Evolutionary conservation across 306 rosid genomes (phyloP).

Genomic region (barrel medic (Medicago truncatula)): DNA sequence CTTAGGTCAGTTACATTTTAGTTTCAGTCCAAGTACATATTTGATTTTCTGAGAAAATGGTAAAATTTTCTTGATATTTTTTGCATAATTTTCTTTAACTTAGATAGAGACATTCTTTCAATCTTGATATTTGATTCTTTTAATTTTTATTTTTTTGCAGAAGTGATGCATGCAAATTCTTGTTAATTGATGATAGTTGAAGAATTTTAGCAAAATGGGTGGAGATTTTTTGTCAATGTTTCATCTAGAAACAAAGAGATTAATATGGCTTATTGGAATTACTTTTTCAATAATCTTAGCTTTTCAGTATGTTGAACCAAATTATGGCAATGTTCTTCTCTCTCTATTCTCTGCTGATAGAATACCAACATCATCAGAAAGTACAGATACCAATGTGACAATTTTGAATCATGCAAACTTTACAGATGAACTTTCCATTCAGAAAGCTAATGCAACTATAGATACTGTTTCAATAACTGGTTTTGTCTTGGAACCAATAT

Average conservation of each 20-base stretch:
- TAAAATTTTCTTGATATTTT: no score
- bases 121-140: neutral
- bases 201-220: slow-evolving; percentile 55
- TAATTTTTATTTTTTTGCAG: slow-evolving; percentile 43
- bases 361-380: slow-evolving; percentile 30
- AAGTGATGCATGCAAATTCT: slow-evolving; percentile 43
- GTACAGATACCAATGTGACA: slow-evolving; percentile 19
- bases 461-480: slow-evolving; percentile 26
- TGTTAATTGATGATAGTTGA: slow-evolving; percentile 17
- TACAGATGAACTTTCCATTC: slow-evolving; percentile 8
- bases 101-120: neutral
- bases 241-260: slow-evolving; percentile 62
- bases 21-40: no score
- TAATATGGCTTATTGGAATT: slow-evolving; percentile 61
- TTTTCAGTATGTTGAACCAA: slow-evolving; percentile 63
- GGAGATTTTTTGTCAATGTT: slow-evolving; percentile 51
- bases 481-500: slow-evolving; percentile 41
- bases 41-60: neutral
- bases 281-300: slow-evolving; percentile 59
- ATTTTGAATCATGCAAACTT: slow-evolving; percentile 37
- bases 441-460: slow-evolving; percentile 43
- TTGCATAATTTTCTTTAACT: neutral
- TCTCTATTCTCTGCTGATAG: slow-evolving; percentile 53
- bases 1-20: neutral
- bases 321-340: slow-evolving; percentile 51